Conservation (phyloP, 257 asterid genomes). For the Salvia rosmarinus region DNA sequence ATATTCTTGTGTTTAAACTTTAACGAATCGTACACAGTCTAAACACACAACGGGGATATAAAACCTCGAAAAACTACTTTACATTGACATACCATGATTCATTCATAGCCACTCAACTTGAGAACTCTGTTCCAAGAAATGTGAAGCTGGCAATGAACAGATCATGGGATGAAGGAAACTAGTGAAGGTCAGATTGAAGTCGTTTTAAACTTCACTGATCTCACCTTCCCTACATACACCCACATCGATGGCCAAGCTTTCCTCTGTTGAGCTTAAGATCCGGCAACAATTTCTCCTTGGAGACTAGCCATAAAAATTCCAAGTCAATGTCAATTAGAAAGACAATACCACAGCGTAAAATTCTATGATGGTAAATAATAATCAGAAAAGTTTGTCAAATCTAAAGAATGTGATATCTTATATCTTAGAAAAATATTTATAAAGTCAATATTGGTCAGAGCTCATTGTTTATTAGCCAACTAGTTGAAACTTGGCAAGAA, state of each 20-base stretch:
- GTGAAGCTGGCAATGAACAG: slow-evolving; percentile 29
- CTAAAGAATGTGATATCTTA: neutral
- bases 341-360: neutral
- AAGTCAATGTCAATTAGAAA: neutral
- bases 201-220: slow-evolving; percentile 43
- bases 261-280: slow-evolving; percentile 45
- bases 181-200: slow-evolving; percentile 17
- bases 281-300: slow-evolving; percentile 90
- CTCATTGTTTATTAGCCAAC: neutral
- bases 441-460: neutral
- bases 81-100: slow-evolving; percentile 15
- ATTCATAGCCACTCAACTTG: neutral
- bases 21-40: neutral
- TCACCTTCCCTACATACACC: slow-evolving; percentile 80
- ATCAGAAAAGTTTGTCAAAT: neutral
- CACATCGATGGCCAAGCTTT: slow-evolving; percentile 60
- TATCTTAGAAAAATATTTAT: neutral
- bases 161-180: slow-evolving; percentile 33
- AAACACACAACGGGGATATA: neutral
- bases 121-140: slow-evolving; percentile 9
- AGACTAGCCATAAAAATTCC: slow-evolving; percentile 51
- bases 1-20: neutral
- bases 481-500: neutral
- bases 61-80: slow-evolving; percentile 10
- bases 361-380: neutral